Conservation (phyloP, 2,329 filamentous ascomycete genomes). For the Claviceps arundinis region DNA sequence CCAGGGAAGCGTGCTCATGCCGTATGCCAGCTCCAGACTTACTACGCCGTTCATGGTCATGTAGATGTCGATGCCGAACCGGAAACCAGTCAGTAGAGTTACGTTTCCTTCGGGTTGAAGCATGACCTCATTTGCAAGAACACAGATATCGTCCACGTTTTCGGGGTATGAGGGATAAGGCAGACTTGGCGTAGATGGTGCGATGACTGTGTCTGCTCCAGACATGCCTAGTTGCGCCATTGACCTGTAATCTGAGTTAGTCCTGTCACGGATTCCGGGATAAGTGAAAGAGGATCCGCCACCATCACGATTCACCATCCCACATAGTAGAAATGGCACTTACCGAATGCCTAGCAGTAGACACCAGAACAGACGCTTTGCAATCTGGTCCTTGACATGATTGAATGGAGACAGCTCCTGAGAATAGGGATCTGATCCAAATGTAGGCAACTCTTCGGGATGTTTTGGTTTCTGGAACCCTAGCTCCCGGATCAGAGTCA, state of each 20-base stretch:
- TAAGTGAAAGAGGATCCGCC: no score
- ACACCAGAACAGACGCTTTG: constrained; percentile 75
- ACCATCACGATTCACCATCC: background rate
- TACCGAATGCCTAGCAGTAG: constrained; percentile 61
- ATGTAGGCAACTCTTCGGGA: constrained; percentile 23
- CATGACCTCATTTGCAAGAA: constrained; percentile 57
- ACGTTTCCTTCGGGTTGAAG: constrained; percentile 54
- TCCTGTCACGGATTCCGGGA: background rate
- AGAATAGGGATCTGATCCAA: constrained; percentile 26
- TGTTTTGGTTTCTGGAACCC: constrained; percentile 47
- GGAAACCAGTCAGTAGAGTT: constrained; percentile 67
- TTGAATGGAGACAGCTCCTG: constrained; percentile 40
- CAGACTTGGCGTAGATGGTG: constrained; percentile 60
- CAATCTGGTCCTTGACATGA: constrained; percentile 58
- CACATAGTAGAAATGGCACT: background rate
- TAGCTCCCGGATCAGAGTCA: constrained; percentile 55
- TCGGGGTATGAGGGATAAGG: constrained; percentile 68
- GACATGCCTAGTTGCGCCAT: constrained; percentile 65
- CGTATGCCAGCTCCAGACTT: constrained; percentile 72
- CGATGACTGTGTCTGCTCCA: constrained; percentile 59
- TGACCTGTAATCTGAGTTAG: constrained; percentile 33
- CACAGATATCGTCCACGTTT: constrained; percentile 74
- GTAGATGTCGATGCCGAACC: constrained; percentile 65
- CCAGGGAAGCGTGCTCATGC: constrained; percentile 65
- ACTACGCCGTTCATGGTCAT: constrained; percentile 66